Percentiles rank a stretch among this genome's conserved stretches.
phyloP scores from a whole-genome alignment of 1,284 basidiomycete species.

The Peniophora sp. region DNA sequence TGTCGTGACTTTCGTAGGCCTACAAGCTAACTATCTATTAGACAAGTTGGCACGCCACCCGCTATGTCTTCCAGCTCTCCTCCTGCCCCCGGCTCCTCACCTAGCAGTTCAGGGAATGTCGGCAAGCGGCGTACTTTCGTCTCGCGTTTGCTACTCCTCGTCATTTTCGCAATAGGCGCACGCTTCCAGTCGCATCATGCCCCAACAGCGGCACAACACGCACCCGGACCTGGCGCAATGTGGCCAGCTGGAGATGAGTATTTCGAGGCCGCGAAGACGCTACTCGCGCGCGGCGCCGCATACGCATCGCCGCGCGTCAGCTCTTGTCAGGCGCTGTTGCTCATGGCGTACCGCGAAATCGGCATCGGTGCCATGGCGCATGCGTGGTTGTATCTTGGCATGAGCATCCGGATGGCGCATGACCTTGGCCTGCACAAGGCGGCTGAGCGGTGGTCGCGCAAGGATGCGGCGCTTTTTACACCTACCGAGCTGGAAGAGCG shows the following conservation, averaged over 20 bases:
- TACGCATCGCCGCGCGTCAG: slow-evolving; percentile 60
- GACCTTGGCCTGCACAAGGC: slow-evolving; percentile 80
- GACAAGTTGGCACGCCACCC: background rate
- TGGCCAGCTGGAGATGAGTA: slow-evolving; percentile 79
- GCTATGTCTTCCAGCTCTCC: slow-evolving; percentile 9
- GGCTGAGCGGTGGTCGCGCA: slow-evolving; percentile 64
- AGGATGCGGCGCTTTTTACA: slow-evolving; percentile 55
- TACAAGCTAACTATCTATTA: background rate
- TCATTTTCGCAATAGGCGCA: slow-evolving; percentile 73
- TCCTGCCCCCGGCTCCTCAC: slow-evolving; percentile 17
- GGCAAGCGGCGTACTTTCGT: slow-evolving; percentile 37
- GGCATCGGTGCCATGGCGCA: slow-evolving; percentile 84
- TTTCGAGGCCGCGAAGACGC: slow-evolving; percentile 57
- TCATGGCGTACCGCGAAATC: slow-evolving; percentile 77
- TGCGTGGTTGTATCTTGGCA: slow-evolving; percentile 76
- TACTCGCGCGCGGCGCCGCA: slow-evolving; percentile 49
- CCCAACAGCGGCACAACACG: slow-evolving; percentile 14
- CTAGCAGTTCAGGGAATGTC: slow-evolving; percentile 14
- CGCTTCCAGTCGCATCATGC: slow-evolving; percentile 40
- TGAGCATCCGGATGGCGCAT: slow-evolving; percentile 80
- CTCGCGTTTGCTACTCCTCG: slow-evolving; percentile 61
- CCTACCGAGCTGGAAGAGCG: slow-evolving; percentile 65
- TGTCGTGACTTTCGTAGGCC: background rate
- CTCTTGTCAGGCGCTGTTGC: slow-evolving; percentile 70
- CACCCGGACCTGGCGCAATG: slow-evolving; percentile 49